Base-by-base conservation (phyloP, 2,329 filamentous ascomycete species). In the Ophiostoma quercus region DNA sequence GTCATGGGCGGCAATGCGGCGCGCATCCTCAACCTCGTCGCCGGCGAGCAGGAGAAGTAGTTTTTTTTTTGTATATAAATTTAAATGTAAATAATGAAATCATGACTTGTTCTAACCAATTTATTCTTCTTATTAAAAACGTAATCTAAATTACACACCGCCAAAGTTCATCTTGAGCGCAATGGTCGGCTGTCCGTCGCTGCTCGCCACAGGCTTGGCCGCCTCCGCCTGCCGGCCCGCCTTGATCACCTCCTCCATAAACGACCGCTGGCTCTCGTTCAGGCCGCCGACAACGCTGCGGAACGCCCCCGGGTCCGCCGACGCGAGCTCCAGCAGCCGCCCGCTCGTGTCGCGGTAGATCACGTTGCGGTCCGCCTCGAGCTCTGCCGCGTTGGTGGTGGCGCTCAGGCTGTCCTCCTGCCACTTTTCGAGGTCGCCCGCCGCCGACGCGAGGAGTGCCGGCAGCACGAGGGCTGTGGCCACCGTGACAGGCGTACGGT, bases 121-220 rank as follows among this genome's bases (percentile, higher is more conserved):
- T 41, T 14, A 41, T 2, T 41, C 39, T 41, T 12, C 25, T 29
- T 29, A 29, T 29, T 29, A 29, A 29, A 29, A 29, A 12, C 12
- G 12, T 47, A 47, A 47, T 2, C 3, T 9, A 57, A 43, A 37
- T 9, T 57, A 65, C 62, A 65, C 22, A 8, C 81, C 80, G 5
- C 87, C 87, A 84, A 99, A 98, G 79, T 97, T 85, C 91, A 98
- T 96, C 84, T 96, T 95, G 77, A 99, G 80, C 69, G 92, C 92
- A 83, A 99, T 99, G 73, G 84, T 95, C 14, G 95, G 95, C 79
- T 87, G 87, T 37, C 81, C 85, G 69, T 77, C 79, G 74, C 82
- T 80, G 76, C 66, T 71, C 14, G 71, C 57, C 75, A 66, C 71
- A 34, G 71, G 22, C 51, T 67, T 65, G 11, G 63, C 67, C 22